These are phyloP conservation scores for Cupressus sempervirens DNA, from an alignment of 75 land plant species.

Conservation along the genomic window DNA sequence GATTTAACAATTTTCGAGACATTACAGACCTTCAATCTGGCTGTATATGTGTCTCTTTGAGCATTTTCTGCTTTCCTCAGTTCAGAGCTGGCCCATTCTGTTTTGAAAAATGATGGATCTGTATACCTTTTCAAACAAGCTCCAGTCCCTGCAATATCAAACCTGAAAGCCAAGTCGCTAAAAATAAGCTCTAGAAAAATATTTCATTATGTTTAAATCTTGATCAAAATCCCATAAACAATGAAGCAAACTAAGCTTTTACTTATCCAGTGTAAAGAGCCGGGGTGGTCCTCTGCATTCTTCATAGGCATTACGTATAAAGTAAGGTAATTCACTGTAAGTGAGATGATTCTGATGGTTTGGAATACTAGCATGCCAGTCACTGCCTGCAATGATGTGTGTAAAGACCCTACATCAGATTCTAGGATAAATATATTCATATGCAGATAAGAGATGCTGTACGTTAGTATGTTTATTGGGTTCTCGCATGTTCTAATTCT, in stretches of 20 bases:
- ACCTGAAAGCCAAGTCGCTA: slow-evolving; percentile 34
- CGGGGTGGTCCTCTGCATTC: slow-evolving; percentile 94
- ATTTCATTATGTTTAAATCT: background rate
- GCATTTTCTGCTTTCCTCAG: slow-evolving; percentile 44
- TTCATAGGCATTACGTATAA: slow-evolving; percentile 85
- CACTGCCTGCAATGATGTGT: slow-evolving; percentile 45
- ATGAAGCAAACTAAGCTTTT: slow-evolving; percentile 13
- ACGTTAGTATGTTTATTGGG: background rate
- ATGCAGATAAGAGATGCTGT: background rate
- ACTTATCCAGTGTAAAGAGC: slow-evolving; percentile 92
- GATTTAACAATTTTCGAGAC: background rate
- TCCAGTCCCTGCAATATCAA: slow-evolving; percentile 96
- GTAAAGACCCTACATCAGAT: background rate
- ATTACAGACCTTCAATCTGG: slow-evolving; percentile 61
- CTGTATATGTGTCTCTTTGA: slow-evolving; percentile 60
- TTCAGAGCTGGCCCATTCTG: slow-evolving; percentile 48
- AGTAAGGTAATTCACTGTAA: slow-evolving; percentile 80
- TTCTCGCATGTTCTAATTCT: background rate
- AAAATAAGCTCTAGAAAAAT: background rate
- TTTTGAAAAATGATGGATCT: slow-evolving; percentile 92
- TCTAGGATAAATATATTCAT: background rate
- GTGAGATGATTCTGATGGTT: slow-evolving; percentile 79
- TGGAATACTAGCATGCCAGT: slow-evolving; percentile 79
- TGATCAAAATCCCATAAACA: background rate
- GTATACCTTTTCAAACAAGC: slow-evolving; percentile 94